Percentiles rank a stretch among this genome's conserved stretches.
phyloP scores from a whole-genome alignment of 805 yeast genomes.

The Zygoascus ofunaensis region DNA sequence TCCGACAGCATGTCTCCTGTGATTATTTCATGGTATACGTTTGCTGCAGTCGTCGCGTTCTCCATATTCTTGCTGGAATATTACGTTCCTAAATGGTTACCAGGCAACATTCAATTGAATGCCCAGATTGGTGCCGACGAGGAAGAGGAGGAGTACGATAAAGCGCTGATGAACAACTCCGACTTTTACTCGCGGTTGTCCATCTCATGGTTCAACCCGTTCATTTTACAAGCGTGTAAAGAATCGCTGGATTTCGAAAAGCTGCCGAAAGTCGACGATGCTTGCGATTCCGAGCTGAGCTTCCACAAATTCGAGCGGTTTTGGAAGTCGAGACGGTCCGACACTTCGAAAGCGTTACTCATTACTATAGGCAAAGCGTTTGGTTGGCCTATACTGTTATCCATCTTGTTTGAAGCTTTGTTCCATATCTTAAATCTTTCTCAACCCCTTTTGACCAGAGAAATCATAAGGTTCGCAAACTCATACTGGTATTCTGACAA shows the following conservation, averaged over 20 bases:
- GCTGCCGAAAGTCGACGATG: slow-evolving; percentile 31
- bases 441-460: slow-evolving; percentile 36
- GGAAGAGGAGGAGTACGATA: slow-evolving; percentile 1
- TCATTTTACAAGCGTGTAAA: slow-evolving; percentile 46
- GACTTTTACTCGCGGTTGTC: slow-evolving; percentile 45
- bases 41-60: slow-evolving; percentile 6
- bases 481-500: slow-evolving; percentile 33
- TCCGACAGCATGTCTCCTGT: slow-evolving; percentile 3
- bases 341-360: slow-evolving; percentile 11
- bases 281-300: slow-evolving; percentile 20
- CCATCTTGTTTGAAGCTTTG: slow-evolving; percentile 37
- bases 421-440: slow-evolving; percentile 37
- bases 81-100: slow-evolving; percentile 5
- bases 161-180: slow-evolving; percentile 31
- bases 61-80: slow-evolving; percentile 3
- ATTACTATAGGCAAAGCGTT: slow-evolving; percentile 28
- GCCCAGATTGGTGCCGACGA: neutral
- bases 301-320: slow-evolving; percentile 9
- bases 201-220: slow-evolving; percentile 51
- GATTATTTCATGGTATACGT: neutral
- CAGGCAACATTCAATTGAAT: slow-evolving; percentile 1
- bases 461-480: slow-evolving; percentile 37
- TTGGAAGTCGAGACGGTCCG: slow-evolving; percentile 21
- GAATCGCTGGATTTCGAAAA: slow-evolving; percentile 30
- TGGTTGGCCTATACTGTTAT: slow-evolving; percentile 33